Evolutionary conservation across 192 early-diverging fungal genomes (phyloP).

Genomic region (Backusella circina): DNA sequence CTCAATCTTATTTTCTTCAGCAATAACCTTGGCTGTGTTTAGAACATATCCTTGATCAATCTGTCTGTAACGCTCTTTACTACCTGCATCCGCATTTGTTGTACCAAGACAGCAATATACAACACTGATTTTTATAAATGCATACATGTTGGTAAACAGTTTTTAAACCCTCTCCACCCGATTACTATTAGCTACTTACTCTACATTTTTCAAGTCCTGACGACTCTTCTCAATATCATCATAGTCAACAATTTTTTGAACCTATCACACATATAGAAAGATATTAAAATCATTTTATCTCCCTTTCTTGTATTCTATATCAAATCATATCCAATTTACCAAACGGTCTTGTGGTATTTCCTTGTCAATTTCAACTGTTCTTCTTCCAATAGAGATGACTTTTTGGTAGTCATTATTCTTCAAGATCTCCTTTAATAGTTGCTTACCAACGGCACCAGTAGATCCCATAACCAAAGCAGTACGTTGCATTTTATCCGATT

Average conservation of each 20-base stretch:
- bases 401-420: conserved; percentile 37
- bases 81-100: conserved; percentile 62
- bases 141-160: background rate
- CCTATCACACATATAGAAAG: conserved; percentile 3
- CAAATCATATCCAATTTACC: conserved; percentile 12
- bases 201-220: conserved; percentile 37
- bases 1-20: conserved; percentile 41
- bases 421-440: conserved; percentile 51
- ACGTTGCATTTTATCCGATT: background rate
- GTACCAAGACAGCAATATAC: conserved; percentile 76
- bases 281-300: no score
- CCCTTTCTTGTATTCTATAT: no score
- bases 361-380: conserved; percentile 40
- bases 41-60: conserved; percentile 81
- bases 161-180: background rate
- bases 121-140: conserved; percentile 44
- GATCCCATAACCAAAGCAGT: conserved; percentile 18
- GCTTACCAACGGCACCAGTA: conserved; percentile 58
- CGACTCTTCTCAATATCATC: conserved; percentile 57
- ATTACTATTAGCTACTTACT: conserved; percentile 45
- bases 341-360: conserved; percentile 40
- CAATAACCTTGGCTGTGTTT: conserved; percentile 56
- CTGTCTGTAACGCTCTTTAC: conserved; percentile 60
- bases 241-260: conserved; percentile 70
- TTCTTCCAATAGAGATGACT: conserved; percentile 54